These are phyloP conservation scores for Peniophora sp. DNA, from an alignment of 1,284 basidiomycete genomes.

Conservation along the genomic window DNA sequence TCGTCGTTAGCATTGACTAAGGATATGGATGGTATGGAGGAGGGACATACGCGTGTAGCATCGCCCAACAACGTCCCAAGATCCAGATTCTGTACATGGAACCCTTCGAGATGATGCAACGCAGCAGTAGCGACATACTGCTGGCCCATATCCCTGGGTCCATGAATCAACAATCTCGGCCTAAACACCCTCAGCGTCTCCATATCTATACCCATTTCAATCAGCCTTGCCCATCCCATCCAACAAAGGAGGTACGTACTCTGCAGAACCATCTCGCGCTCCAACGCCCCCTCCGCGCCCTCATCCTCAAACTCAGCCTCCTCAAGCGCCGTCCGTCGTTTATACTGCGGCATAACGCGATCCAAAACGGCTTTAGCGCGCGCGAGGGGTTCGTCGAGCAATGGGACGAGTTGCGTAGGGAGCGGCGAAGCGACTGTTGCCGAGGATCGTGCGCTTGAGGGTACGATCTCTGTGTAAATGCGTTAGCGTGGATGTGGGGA, in stretches of 20 bases:
- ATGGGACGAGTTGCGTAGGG: slow-evolving; percentile 79
- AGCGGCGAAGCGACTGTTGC: slow-evolving; percentile 81
- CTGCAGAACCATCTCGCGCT: slow-evolving; percentile 81
- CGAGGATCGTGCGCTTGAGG: slow-evolving; percentile 89
- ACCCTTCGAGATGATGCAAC: slow-evolving; percentile 92
- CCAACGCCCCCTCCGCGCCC: slow-evolving; percentile 65
- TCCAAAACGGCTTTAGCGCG: slow-evolving; percentile 64
- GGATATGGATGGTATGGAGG: neutral
- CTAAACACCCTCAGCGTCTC: slow-evolving; percentile 88
- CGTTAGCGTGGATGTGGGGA: slow-evolving; percentile 4
- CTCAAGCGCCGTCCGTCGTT: slow-evolving; percentile 77
- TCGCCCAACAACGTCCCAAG: slow-evolving; percentile 87
- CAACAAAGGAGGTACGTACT: slow-evolving; percentile 40
- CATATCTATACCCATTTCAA: slow-evolving; percentile 54
- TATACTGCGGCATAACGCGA: slow-evolving; percentile 64
- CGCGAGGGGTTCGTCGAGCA: slow-evolving; percentile 68
- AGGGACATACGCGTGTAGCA: slow-evolving; percentile 65
- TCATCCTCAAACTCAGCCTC: slow-evolving; percentile 91
- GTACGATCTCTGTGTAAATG: slow-evolving; percentile 66
- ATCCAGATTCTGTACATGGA: slow-evolving; percentile 91
- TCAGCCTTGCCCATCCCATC: too few species aligned
- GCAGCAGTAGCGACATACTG: slow-evolving; percentile 84
- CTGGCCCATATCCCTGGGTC: slow-evolving; percentile 86
- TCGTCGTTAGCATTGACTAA: slow-evolving; percentile 1
- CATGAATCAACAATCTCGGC: slow-evolving; percentile 84